Evolutionary conservation across 1,284 basidiomycete genomes (phyloP).

Genomic region (Rhodotorula sp.): DNA sequence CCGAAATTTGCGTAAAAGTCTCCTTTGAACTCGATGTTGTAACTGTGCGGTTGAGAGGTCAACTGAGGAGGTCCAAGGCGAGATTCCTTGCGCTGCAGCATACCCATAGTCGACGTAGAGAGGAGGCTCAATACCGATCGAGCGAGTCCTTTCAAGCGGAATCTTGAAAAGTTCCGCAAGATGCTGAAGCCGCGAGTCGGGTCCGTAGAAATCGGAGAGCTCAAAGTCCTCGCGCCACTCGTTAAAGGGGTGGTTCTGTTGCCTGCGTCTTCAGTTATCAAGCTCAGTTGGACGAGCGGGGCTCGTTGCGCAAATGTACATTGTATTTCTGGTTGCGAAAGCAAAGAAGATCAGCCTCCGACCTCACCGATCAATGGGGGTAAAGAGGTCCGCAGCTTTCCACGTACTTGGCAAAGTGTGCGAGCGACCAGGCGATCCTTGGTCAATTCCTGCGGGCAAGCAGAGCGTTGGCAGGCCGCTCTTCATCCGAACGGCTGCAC

Average conservation of each 20-base stretch:
- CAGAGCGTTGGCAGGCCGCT: neutral
- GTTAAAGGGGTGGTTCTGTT: conserved; percentile 4
- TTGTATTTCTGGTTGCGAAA: neutral
- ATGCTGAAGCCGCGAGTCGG: conserved; percentile 10
- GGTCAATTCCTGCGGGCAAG: neutral
- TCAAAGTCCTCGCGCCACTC: neutral
- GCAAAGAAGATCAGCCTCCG: neutral
- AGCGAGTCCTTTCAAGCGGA: conserved; percentile 30
- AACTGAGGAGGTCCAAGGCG: too few species aligned
- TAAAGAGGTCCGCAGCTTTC: neutral
- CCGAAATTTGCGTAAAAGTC: conserved; percentile 41
- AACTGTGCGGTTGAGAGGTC: too few species aligned
- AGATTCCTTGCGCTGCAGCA: conserved; percentile 5
- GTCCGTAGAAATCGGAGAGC: conserved; percentile 6
- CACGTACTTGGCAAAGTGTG: conserved; percentile 9
- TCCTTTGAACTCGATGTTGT: neutral
- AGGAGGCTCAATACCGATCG: conserved; percentile 41
- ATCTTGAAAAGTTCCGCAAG: conserved; percentile 39
- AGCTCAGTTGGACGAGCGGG: neutral
- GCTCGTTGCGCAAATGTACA: neutral
- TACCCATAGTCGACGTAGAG: conserved; percentile 41
- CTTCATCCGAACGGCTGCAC: too few species aligned
- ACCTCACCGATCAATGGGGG: neutral
- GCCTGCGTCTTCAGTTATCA: too few species aligned
- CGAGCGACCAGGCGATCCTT: conserved; percentile 8